A percentile compares a stretch with the other conserved stretches of the same genome.
Conservation (phyloP, 805 yeast species). For the Candida pseudofarinosa region DNA sequence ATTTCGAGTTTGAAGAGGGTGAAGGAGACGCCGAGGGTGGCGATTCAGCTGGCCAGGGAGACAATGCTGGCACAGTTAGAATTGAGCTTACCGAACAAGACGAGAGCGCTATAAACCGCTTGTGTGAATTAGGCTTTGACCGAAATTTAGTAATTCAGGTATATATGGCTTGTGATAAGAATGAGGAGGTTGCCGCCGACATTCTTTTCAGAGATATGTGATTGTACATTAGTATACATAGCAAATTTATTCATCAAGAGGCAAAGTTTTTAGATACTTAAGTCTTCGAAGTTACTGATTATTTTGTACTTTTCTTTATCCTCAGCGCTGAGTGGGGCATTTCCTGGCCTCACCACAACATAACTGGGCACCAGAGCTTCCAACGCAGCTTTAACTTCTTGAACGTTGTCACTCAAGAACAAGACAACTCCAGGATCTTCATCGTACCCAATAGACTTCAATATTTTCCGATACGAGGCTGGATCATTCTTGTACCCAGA, state of each 20-base stretch:
- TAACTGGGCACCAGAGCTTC: conserved; percentile 56
- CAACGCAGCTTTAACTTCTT: conserved; percentile 73
- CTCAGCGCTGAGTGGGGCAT: conserved; percentile 44
- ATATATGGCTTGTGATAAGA: conserved; percentile 95
- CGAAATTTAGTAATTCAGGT: conserved; percentile 85
- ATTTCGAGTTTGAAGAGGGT: conserved; percentile 30
- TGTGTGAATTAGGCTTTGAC: conserved; percentile 92
- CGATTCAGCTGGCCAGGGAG: conserved; percentile 35
- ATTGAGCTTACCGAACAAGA: conserved; percentile 75
- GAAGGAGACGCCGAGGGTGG: conserved; percentile 36
- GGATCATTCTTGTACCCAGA: conserved; percentile 67
- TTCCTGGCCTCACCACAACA: conserved; percentile 74
- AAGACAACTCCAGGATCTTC: conserved; percentile 34
- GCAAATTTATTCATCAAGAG: background rate
- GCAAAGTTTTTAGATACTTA: conserved; percentile 3
- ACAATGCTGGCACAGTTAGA: conserved; percentile 39
- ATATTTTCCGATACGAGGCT: conserved; percentile 57
- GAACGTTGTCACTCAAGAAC: conserved; percentile 77
- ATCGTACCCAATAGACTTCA: conserved; percentile 34
- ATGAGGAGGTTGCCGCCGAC: conserved; percentile 95
- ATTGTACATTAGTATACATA: conserved; percentile 10
- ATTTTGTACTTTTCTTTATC: conserved; percentile 22
- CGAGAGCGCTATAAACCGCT: conserved; percentile 80
- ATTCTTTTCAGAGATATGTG: conserved; percentile 59
- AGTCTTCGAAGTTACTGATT: conserved; percentile 15